These are phyloP conservation scores for Entonaema liquescens DNA, from an alignment of 495 filamentous ascomycete species.

Conservation along the genomic window DNA sequence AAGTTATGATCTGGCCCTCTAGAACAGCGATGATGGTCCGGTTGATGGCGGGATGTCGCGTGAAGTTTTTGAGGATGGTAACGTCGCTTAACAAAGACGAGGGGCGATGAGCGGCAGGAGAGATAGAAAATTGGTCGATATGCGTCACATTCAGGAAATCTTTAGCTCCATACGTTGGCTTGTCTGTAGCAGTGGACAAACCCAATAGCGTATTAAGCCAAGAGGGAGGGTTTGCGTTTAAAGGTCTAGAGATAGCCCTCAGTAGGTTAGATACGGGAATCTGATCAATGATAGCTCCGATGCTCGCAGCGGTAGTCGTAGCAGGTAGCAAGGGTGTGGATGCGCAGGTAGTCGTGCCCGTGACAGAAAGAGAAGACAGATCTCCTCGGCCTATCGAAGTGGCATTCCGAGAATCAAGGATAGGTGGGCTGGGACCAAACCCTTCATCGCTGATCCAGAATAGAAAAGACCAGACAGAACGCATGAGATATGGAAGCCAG, in stretches of 20 bases:
- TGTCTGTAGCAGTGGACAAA: constrained; percentile 24
- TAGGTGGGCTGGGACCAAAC: constrained; percentile 61
- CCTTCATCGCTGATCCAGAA: constrained; percentile 97
- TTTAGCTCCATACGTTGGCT: constrained; percentile 9
- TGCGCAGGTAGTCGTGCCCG: constrained; percentile 50
- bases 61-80: constrained; percentile 74
- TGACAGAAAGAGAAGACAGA: constrained; percentile 27
- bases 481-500: constrained; percentile 88
- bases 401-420: constrained; percentile 40
- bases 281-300: constrained; percentile 44
- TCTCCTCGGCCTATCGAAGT: constrained; percentile 11
- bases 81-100: constrained; percentile 75
- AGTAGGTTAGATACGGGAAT: constrained; percentile 45
- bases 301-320: constrained; percentile 47
- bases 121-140: constrained; percentile 25
- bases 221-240: constrained; percentile 41
- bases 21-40: constrained; percentile 81
- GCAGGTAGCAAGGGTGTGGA: constrained; percentile 55
- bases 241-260: constrained; percentile 42
- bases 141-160: constrained; percentile 34
- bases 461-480: constrained; percentile 86
- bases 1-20: constrained; percentile 92
- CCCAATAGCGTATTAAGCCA: constrained; percentile 39
- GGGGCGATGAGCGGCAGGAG: constrained; percentile 15
- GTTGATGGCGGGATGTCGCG: constrained; percentile 77